Conservation (phyloP, 495 filamentous ascomycete genomes). For the Talaromyces stipitatus region DNA sequence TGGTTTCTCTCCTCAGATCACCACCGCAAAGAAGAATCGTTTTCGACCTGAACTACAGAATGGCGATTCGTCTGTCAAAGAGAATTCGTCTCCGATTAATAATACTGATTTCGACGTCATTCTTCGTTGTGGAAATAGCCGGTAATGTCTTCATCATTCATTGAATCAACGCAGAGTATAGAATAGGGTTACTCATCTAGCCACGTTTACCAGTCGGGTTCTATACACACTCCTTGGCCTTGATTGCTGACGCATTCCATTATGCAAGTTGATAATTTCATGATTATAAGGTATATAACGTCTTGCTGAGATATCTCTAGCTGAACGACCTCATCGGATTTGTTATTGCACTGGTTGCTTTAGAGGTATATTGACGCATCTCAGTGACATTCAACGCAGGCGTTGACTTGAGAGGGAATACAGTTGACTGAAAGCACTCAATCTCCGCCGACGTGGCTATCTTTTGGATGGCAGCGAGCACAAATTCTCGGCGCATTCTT, state of each 20-base stretch:
- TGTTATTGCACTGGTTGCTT: constrained; percentile 74
- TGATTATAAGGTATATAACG: neutral
- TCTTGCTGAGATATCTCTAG: constrained; percentile 25
- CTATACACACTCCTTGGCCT: constrained; percentile 71
- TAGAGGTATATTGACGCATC: constrained; percentile 57
- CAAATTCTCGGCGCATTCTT: constrained; percentile 51
- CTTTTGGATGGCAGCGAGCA: neutral
- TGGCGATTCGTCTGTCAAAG: neutral
- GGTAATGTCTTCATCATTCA: neutral
- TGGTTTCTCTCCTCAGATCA: too few relatives aligned
- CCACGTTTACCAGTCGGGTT: constrained; percentile 50
- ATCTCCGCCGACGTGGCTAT: neutral
- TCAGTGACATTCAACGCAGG: too few relatives aligned
- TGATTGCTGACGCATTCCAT: constrained; percentile 93
- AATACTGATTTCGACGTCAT: neutral
- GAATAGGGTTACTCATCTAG: neutral
- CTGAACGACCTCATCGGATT: constrained; percentile 87
- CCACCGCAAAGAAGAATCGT: too few relatives aligned
- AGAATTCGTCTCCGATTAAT: neutral
- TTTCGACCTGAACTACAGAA: neutral
- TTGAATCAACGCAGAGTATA: too few relatives aligned
- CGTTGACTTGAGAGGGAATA: neutral
- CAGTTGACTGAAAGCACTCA: neutral
- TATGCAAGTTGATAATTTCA: constrained; percentile 47
- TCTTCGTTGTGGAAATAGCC: neutral